A percentile compares a stretch with the other conserved stretches of the same genome.
These are phyloP conservation scores for Extremus antarcticus DNA, from an alignment of 495 filamentous ascomycete species.

Conservation along the genomic window DNA sequence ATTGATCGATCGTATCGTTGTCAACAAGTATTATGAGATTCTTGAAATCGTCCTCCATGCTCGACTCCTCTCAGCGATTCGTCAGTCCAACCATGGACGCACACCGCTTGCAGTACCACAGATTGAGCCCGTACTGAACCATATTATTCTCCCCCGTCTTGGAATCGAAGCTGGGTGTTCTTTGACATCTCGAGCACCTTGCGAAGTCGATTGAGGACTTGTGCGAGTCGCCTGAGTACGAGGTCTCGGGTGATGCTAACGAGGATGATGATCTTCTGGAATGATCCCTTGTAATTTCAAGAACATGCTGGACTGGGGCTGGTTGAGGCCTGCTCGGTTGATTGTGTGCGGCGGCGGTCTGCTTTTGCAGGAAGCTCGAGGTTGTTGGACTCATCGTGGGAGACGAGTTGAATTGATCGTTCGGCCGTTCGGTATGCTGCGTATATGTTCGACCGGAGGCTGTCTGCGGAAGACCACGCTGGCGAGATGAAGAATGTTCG, in stretches of 20 bases:
- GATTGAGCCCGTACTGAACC: conserved; percentile 20
- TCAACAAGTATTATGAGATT: too few species aligned
- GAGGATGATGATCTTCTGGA: background rate
- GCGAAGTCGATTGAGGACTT: conserved; percentile 11
- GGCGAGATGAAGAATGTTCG: conserved; percentile 4
- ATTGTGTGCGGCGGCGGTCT: conserved; percentile 13
- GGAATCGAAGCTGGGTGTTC: conserved; percentile 14
- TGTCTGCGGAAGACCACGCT: too few species aligned
- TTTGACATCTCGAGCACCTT: conserved; percentile 19
- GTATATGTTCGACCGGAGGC: background rate
- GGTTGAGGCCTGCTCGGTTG: conserved; percentile 12
- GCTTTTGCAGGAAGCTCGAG: conserved; percentile 10
- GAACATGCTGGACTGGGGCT: conserved; percentile 16
- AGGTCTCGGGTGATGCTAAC: background rate
- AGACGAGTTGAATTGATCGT: conserved; percentile 2
- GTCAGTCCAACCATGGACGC: conserved; percentile 18
- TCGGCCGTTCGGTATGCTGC: background rate
- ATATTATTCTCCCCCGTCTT: conserved; percentile 18
- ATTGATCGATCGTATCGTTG: too few species aligned
- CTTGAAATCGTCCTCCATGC: background rate
- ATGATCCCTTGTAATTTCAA: conserved; percentile 18
- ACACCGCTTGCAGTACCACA: conserved; percentile 22
- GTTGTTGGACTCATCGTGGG: background rate
- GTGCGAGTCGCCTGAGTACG: background rate
- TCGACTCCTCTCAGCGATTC: conserved; percentile 4